A percentile compares a stretch with the other conserved stretches of the same genome.
Evolutionary conservation across 208 protist genomes (phyloP).

Genomic region (Crithidia expoeki): DNA sequence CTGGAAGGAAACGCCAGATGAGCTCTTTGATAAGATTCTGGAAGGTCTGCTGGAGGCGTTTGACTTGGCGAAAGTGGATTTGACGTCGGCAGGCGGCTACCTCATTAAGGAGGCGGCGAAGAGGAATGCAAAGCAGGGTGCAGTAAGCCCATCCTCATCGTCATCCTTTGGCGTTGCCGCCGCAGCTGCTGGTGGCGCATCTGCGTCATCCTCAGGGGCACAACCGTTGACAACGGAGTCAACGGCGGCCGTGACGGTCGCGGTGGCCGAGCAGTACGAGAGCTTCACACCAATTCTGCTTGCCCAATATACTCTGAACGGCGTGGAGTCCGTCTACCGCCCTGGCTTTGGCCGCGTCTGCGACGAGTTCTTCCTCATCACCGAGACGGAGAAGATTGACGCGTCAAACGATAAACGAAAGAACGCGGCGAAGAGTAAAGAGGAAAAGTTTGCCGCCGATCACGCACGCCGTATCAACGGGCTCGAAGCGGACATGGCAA

Average conservation of each 20-base stretch:
- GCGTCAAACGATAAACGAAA: slow-evolving; percentile 83
- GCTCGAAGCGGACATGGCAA: slow-evolving; percentile 67
- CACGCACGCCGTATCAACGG: slow-evolving; percentile 85
- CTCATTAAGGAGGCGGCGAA: slow-evolving; percentile 43
- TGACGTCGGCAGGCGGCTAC: slow-evolving; percentile 57
- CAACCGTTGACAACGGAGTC: not conserved
- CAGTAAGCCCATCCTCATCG: too few species aligned
- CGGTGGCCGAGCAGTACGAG: slow-evolving; percentile 67
- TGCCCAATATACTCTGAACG: slow-evolving; percentile 69
- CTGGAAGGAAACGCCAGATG: slow-evolving; percentile 21
- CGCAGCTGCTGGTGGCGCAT: too few species aligned
- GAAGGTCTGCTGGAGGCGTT: slow-evolving; percentile 63
- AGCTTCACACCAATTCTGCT: slow-evolving; percentile 93
- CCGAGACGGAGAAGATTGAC: slow-evolving; percentile 89
- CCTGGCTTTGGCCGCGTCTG: slow-evolving; percentile 90
- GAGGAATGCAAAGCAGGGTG: slow-evolving; percentile 1
- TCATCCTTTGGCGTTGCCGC: too few species aligned
- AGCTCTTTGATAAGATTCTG: slow-evolving; percentile 49
- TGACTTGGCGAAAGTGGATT: slow-evolving; percentile 44
- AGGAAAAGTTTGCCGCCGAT: slow-evolving; percentile 90
- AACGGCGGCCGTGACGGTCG: slow-evolving; percentile 13
- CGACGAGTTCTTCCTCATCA: slow-evolving; percentile 94
- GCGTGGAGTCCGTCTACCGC: slow-evolving; percentile 47
- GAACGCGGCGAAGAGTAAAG: slow-evolving; percentile 78
- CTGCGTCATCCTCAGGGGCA: too few species aligned